A percentile compares a stretch with the other conserved stretches of the same genome.
Conservation (phyloP, 2,329 filamentous ascomycete species). For the Ophiostoma ulmi region DNA sequence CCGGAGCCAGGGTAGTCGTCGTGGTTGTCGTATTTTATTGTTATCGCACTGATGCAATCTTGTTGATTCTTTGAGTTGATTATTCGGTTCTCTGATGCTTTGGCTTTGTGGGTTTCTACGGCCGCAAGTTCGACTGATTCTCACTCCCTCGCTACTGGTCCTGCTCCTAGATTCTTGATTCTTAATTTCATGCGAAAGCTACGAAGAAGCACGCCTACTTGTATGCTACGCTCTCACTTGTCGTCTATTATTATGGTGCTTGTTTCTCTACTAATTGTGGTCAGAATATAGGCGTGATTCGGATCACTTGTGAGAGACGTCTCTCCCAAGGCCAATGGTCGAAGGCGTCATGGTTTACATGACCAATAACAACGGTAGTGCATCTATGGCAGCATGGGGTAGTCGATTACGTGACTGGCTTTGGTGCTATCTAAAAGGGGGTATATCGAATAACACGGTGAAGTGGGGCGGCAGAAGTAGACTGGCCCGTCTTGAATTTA, state of each 20-base stretch:
- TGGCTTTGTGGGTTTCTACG: too few relatives aligned
- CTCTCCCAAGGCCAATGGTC: not conserved
- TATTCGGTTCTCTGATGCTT: not conserved
- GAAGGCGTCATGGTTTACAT: constrained; percentile 8
- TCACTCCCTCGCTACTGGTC: too few relatives aligned
- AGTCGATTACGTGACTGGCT: constrained; percentile 8
- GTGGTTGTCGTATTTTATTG: not conserved
- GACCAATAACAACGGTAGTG: not conserved
- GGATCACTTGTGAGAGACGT: not conserved
- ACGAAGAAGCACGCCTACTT: not conserved
- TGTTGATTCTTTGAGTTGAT: not conserved
- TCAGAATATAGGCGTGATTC: not conserved
- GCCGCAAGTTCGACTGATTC: too few relatives aligned
- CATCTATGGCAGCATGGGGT: constrained; percentile 5
- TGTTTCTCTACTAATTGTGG: not conserved
- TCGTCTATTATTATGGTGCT: not conserved
- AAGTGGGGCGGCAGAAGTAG: not conserved
- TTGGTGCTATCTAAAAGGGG: not conserved
- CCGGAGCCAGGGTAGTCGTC: not conserved
- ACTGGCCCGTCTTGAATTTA: not conserved
- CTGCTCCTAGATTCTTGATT: too few relatives aligned
- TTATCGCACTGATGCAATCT: not conserved
- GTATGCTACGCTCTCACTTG: not conserved
- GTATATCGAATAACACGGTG: not conserved
- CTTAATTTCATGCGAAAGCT: not conserved